These are phyloP conservation scores for Penicillium decumbens DNA, from an alignment of 2,329 filamentous ascomycete species.

Conservation along the genomic window DNA sequence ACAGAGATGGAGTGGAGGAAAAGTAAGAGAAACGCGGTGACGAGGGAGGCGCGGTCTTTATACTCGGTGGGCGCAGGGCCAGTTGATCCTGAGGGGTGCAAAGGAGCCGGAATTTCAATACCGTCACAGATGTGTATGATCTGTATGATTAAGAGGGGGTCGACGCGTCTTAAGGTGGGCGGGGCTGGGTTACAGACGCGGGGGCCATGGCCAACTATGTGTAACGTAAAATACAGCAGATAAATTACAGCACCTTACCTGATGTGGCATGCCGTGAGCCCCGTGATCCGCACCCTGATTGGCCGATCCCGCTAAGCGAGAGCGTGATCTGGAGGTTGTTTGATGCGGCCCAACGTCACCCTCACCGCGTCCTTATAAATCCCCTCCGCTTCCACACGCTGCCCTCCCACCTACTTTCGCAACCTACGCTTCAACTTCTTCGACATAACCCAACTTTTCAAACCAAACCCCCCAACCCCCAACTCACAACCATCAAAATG, in stretches of 20 bases:
- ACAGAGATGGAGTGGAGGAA: conserved; percentile 33
- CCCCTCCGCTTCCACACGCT: conserved; percentile 33
- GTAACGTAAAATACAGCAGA: conserved; percentile 19
- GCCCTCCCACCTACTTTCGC: conserved; percentile 27
- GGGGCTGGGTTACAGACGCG: conserved; percentile 12
- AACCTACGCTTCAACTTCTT: conserved; percentile 23
- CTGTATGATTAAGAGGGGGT: conserved; percentile 41
- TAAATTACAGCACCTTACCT: conserved; percentile 28
- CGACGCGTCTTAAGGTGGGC: conserved; percentile 21
- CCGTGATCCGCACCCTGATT: conserved; percentile 40
- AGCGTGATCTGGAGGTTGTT: conserved; percentile 46
- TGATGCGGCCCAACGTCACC: conserved; percentile 42
- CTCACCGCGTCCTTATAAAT: conserved; percentile 44
- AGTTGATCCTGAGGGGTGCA: conserved; percentile 44
- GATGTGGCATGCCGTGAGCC: conserved; percentile 21
- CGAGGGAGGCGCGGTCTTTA: conserved; percentile 45
- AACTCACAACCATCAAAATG: conserved; percentile 67
- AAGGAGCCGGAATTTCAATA: conserved; percentile 47
- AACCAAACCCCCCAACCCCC: conserved; percentile 12
- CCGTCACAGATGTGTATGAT: conserved; percentile 42
- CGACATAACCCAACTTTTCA: conserved; percentile 19
- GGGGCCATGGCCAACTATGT: conserved; percentile 6
- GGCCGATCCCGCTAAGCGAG: conserved; percentile 40
- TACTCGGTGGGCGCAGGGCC: conserved; percentile 38
- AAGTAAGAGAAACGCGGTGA: conserved; percentile 38